A percentile compares a stretch with the other conserved stretches of the same genome.
phyloP scores from a whole-genome alignment of 371 early-diverging fungal genomes.

The Apophysomyces sp. region DNA sequence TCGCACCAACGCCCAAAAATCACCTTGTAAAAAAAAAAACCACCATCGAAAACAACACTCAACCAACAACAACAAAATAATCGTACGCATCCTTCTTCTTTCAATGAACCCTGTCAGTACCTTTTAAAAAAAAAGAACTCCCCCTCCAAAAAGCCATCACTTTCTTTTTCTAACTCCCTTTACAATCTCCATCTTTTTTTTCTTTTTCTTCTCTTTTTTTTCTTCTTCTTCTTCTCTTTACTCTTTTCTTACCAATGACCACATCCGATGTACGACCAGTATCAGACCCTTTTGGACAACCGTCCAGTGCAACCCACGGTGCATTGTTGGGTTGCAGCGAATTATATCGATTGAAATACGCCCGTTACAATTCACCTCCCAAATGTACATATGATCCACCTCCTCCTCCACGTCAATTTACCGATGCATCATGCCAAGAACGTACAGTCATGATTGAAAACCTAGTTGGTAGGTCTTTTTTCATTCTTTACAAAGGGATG shows the following conservation, averaged over 20 bases:
- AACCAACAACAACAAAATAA: not conserved
- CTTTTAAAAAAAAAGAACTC: not conserved
- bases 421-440: constrained; percentile 26
- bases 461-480: constrained; percentile 30
- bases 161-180: too few species aligned
- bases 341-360: not conserved
- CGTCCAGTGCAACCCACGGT: not conserved
- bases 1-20: not conserved
- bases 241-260: not conserved
- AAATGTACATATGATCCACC: not conserved
- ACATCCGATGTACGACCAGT: not conserved
- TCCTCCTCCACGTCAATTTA: not conserved
- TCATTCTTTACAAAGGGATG: not conserved
- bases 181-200: too few species aligned
- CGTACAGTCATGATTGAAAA: constrained; percentile 38
- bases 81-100: not conserved
- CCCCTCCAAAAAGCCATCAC: not conserved
- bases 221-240: not conserved
- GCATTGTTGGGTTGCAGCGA: not conserved
- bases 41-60: not conserved
- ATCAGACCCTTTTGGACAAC: not conserved
- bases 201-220: too few species aligned
- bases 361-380: not conserved
- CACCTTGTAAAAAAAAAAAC: not conserved
- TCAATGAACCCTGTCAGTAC: not conserved